Conservation (phyloP, 108 stramenopile genomes). For the Pseudonitzschia multistriata region DNA sequence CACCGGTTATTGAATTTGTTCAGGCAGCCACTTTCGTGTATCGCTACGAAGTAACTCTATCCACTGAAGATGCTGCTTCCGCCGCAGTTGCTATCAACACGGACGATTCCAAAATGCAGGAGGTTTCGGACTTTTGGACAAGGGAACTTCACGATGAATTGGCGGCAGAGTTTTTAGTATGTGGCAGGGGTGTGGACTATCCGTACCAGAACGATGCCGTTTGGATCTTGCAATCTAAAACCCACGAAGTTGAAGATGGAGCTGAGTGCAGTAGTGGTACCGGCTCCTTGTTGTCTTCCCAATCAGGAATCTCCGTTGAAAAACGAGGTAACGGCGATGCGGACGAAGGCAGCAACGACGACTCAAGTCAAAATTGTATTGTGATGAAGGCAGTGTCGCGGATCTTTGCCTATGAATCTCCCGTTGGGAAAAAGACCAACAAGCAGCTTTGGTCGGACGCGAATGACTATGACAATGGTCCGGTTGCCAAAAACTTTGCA, state of each 20-base stretch:
- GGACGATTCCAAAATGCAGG: background rate
- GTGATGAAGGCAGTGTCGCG: background rate
- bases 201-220: background rate
- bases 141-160: background rate
- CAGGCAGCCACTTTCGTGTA: slow-evolving; percentile 3
- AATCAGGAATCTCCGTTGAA: background rate
- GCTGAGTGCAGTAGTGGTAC: background rate
- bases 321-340: no score
- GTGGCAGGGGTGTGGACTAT: background rate
- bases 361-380: background rate
- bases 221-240: slow-evolving; percentile 17
- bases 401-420: slow-evolving; percentile 9
- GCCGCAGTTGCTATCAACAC: no score
- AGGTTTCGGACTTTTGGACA: background rate
- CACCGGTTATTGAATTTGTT: background rate
- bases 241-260: background rate
- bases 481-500: background rate
- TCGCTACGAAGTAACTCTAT: background rate
- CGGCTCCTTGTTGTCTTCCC: no score
- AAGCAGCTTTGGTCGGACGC: background rate
- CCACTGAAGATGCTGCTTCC: background rate
- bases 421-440: background rate
- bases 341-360: slow-evolving; percentile 1
- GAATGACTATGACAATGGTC: background rate
- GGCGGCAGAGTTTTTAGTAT: slow-evolving; percentile 3